phyloP scores from a whole-genome alignment of 345 rosid genomes.

The Bretschneidera sinensis region DNA sequence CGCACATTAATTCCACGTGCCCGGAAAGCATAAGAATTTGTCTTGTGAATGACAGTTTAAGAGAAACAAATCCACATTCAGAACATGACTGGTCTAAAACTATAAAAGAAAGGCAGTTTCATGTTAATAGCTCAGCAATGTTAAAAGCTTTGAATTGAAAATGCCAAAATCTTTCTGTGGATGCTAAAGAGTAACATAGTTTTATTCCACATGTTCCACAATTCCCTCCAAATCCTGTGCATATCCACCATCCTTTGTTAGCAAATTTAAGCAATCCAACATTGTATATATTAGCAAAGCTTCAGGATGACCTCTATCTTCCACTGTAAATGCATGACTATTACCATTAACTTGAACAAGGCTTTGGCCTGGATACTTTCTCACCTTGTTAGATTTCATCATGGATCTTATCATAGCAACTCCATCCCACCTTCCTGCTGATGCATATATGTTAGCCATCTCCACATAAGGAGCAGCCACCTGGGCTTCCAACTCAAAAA shows the following conservation, averaged over 20 bases:
- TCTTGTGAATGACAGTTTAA: no score
- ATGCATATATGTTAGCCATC: conserved; percentile 56
- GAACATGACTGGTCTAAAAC: no score
- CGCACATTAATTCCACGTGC: no score
- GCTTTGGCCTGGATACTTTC: conserved; percentile 56
- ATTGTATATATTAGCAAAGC: conserved; percentile 20
- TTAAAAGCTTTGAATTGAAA: no score
- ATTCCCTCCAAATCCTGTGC: not conserved
- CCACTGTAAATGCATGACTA: conserved; percentile 43
- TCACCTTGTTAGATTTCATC: conserved; percentile 45
- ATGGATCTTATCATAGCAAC: conserved; percentile 35
- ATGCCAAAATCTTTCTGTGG: no score
- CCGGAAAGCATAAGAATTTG: no score
- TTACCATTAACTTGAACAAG: conserved; percentile 37
- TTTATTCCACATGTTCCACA: conserved; percentile 4
- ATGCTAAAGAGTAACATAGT: no score
- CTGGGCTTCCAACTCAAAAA: conserved; percentile 39
- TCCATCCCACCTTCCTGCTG: conserved; percentile 46
- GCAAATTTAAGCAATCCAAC: conserved; percentile 36
- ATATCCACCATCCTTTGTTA: conserved; percentile 29
- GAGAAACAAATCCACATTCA: no score
- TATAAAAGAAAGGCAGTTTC: no score
- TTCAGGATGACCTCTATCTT: conserved; percentile 36
- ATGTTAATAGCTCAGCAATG: no score
- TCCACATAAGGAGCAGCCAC: conserved; percentile 52